These are phyloP conservation scores for Oxyria digyna DNA, from an alignment of 148 eudicot genomes.

Conservation along the genomic window DNA sequence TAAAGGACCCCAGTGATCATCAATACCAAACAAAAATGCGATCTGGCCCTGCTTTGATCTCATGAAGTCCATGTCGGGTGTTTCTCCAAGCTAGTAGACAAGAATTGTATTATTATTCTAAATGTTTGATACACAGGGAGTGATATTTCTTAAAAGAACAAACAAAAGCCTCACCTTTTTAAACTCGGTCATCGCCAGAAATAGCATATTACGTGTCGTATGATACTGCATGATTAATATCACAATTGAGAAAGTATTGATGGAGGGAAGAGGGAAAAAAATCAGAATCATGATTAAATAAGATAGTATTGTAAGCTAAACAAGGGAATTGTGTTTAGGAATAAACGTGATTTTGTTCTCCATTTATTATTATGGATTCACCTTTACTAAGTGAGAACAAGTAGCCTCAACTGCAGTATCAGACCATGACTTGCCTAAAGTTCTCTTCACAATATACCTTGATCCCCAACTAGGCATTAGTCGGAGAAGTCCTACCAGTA, in stretches of 20 bases:
- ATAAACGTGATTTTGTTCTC: not conserved
- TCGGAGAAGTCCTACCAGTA: conserved; percentile 41
- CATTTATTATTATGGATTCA: conserved; percentile 10
- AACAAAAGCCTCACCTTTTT: conserved; percentile 32
- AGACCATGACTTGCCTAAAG: conserved; percentile 69
- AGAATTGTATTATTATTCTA: conserved; percentile 3
- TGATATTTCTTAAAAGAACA: not conserved
- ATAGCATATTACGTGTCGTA: conserved; percentile 58
- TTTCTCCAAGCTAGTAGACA: conserved; percentile 40
- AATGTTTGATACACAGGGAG: not conserved
- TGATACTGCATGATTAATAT: conserved; percentile 45
- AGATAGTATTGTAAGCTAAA: not conserved
- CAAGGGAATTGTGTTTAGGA: not conserved
- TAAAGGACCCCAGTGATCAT: conserved; percentile 93
- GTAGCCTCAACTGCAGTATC: conserved; percentile 54
- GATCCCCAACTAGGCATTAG: conserved; percentile 38
- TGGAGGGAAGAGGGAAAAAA: not conserved
- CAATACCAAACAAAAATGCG: conserved; percentile 60
- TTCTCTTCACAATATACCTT: conserved; percentile 41
- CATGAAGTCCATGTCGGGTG: conserved; percentile 76
- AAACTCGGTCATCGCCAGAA: conserved; percentile 76
- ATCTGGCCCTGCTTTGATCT: conserved; percentile 44
- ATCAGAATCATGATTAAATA: not conserved
- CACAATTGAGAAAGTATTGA: not conserved
- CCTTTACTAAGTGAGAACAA: conserved; percentile 54